Evolutionary conservation across 2,329 filamentous ascomycete genomes (phyloP), one percentile per base, ranked within the genome.

Genomic region (Penicillium thymicola): DNA sequence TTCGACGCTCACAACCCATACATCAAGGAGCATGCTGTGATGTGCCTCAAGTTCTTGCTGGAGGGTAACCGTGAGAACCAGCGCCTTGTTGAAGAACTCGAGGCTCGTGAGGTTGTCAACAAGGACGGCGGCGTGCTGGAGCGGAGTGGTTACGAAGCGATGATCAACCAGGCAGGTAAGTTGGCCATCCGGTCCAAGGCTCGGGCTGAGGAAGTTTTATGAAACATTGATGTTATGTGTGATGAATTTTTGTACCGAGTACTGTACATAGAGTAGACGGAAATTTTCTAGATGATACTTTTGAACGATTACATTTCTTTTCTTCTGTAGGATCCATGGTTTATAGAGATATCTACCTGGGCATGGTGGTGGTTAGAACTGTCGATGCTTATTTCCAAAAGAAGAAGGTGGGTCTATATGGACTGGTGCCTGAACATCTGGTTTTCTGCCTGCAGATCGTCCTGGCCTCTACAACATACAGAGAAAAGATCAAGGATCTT

Each of bases 1-100:
- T 94, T 94, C 70, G 93, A 97, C 70, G 91, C 93, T 65, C 86
- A 96, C 75, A 97, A 97, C 69, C 91, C 92, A 0, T 97, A 93
- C 70, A 92, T 96, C 61, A 90, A 93, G 67, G 93, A 97, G 73
- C 89, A 92, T 62, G 90, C 91, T 3, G 90, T 92, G 48, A 87
- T 96, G 70, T 92, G 89, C 63, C 81, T 95, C n/a, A 92, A 93
- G 70, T 95, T 85, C 65, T 68, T 83, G 21, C 75, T 84, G 7
- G 82, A 84, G 57, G 74, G 75, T 1, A 81, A 80, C 54, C 67
- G 71, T 13, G 78, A 79, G 54, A 78, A 85, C 61, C 81, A 83
- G 59, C 79, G 79, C 56, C 77, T 85, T 63, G 77, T 81, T 4
- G 76, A 79, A 55, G 75, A 77, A 52, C 72, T 82, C 32, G 76